These are phyloP conservation scores for Globisporangium ultimum DNA, from an alignment of 352 stramenopile species.

Conservation along the genomic window DNA sequence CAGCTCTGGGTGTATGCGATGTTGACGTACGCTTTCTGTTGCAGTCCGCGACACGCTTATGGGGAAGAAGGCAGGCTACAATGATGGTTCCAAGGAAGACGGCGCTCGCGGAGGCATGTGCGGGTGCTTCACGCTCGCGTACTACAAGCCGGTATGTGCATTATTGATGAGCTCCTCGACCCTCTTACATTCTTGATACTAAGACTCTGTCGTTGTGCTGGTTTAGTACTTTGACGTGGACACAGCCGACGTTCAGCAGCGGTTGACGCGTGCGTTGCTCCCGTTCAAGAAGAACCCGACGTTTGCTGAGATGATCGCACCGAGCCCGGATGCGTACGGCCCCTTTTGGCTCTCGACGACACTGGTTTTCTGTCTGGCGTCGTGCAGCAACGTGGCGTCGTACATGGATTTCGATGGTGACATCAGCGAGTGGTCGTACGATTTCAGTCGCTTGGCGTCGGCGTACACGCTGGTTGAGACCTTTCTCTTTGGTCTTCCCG, in stretches of 20 bases:
- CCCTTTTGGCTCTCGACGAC: slow-evolving; percentile 84
- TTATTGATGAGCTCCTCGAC: slow-evolving; percentile 11
- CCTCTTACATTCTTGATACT: neutral
- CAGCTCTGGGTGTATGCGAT: neutral
- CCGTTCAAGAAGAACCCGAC: slow-evolving; percentile 84
- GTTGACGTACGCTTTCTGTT: neutral
- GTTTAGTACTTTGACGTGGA: slow-evolving; percentile 85
- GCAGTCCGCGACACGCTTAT: slow-evolving; percentile 58
- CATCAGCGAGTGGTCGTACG: slow-evolving; percentile 67
- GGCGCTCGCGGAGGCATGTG: slow-evolving; percentile 50
- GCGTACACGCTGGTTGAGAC: slow-evolving; percentile 77
- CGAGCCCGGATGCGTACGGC: slow-evolving; percentile 71
- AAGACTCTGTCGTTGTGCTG: neutral
- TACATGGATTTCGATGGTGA: slow-evolving; percentile 74
- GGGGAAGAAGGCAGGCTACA: slow-evolving; percentile 39
- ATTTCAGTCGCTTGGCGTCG: slow-evolving; percentile 77
- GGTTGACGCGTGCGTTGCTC: slow-evolving; percentile 63
- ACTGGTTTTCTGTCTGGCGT: slow-evolving; percentile 84
- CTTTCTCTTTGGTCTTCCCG: slow-evolving; percentile 68
- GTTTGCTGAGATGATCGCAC: slow-evolving; percentile 68
- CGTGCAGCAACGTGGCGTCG: slow-evolving; percentile 80
- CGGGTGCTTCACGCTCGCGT: slow-evolving; percentile 77
- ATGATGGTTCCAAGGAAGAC: slow-evolving; percentile 28
- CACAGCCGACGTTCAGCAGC: slow-evolving; percentile 75
- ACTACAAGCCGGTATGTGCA: slow-evolving; percentile 66